Conservation (phyloP, 2,329 filamentous ascomycete species). For the Dothistroma pini region DNA sequence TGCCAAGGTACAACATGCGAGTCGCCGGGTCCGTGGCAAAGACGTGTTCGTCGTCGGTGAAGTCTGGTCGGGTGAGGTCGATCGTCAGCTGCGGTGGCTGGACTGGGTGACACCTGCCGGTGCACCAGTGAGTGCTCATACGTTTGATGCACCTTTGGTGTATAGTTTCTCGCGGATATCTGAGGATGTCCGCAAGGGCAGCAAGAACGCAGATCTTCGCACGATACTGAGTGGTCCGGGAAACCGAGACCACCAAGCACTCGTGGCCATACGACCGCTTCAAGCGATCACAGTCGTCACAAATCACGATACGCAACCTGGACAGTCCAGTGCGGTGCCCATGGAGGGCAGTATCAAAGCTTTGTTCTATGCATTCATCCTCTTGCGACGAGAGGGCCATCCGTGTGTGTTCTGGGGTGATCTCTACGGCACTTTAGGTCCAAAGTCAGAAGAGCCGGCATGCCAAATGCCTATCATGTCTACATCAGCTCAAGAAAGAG, state of each 20-base stretch:
- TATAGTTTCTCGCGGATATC: constrained; percentile 63
- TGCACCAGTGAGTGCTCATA: constrained; percentile 47
- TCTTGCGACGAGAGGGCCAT: constrained; percentile 60
- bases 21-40: constrained; percentile 35
- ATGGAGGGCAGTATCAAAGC: constrained; percentile 67
- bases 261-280: constrained; percentile 24
- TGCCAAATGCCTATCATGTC: constrained; percentile 15
- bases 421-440: constrained; percentile 58
- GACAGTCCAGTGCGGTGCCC: constrained; percentile 60
- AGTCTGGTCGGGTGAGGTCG: constrained; percentile 61
- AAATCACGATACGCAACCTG: constrained; percentile 67
- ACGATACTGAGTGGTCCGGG: constrained; percentile 29
- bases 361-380: constrained; percentile 67
- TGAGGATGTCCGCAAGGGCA: constrained; percentile 37
- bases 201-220: constrained; percentile 57
- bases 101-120: constrained; percentile 31
- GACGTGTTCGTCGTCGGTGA: constrained; percentile 66
- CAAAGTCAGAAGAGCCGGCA: constrained; percentile 47
- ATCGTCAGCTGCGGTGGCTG: constrained; percentile 54
- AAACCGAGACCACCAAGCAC: constrained; percentile 16
- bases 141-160: constrained; percentile 67
- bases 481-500: neutral
- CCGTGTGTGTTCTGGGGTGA: constrained; percentile 71
- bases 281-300: constrained; percentile 57
- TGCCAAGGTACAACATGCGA: constrained; percentile 49